Base-by-base conservation (phyloP, 2,329 filamentous ascomycete species). In the Cytospora piceicola region DNA sequence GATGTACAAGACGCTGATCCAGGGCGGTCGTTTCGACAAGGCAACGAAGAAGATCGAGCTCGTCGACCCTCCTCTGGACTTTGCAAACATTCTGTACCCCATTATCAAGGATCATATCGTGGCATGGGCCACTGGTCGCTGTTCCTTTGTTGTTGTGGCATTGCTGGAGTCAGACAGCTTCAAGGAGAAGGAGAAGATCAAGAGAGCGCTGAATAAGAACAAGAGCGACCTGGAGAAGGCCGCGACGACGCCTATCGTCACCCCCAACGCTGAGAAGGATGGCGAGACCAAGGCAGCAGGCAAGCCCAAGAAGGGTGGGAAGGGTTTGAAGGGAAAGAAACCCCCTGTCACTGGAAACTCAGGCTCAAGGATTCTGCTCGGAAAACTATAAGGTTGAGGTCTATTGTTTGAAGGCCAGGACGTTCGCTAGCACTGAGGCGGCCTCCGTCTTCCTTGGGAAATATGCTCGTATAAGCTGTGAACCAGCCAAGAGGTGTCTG, bases 1-100 rank as follows among this genome's bases (percentile, higher is more conserved):
- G 66, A 90, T 97, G 89, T 85, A 98, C 72, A 97, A 97, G 81
- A 90, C 90, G 0, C 85, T 99, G 9, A 93, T 97, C 29, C 90
- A 93, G 63, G 95, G 95, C 52, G 95, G 96, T 30, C 89, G 88
- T 65, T 99, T 91, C 75, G 93, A 98, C 77, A 87, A 87, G 67
- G 83, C 83, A 53, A 83, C 87, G 2, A 93, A 93, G 77, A 87
- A 83, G 64, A 78, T 95, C 54, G 85, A 90, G 72, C 86, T 88
- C 27, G 84, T 90, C 2, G 88, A 93, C 58, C 93, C 93, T 20
- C 85, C 91, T 9, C 82, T 98, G 64, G 85, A 89, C 58, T 99
- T 99, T 75, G 88, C 92, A 67, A 85, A 90, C 69, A 81, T 90
- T 58, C 82, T 99, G n/a, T 98, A 94, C 75, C 87, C 89, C 7